These are phyloP conservation scores for Striga asiatica DNA, from an alignment of 257 asterid species.

Conservation along the genomic window DNA sequence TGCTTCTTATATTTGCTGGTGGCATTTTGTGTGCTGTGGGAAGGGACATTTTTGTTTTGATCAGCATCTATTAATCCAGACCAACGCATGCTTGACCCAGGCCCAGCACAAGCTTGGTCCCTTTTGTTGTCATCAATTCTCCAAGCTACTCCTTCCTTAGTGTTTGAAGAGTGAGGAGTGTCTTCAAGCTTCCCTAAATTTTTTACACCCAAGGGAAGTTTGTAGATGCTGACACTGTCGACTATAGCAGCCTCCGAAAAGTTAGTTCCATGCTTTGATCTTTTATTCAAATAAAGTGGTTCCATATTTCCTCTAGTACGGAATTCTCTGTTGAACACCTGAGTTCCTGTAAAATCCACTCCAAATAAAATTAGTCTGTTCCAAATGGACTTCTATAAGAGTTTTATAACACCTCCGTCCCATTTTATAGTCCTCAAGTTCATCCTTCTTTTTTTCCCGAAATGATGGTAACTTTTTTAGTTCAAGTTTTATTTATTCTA, in stretches of 20 bases:
- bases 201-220: slow-evolving; percentile 87
- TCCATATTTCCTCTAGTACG: slow-evolving; percentile 42
- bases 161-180: slow-evolving; percentile 26
- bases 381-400: neutral
- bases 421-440: too few relatives aligned
- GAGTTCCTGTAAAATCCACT: slow-evolving; percentile 35
- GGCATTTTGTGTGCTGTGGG: slow-evolving; percentile 27
- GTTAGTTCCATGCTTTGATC: slow-evolving; percentile 29
- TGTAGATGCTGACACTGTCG: slow-evolving; percentile 48
- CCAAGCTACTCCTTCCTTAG: slow-evolving; percentile 25
- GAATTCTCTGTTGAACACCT: slow-evolving; percentile 42
- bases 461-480: too few relatives aligned
- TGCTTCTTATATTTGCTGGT: slow-evolving; percentile 44
- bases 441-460: too few relatives aligned
- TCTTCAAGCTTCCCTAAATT: slow-evolving; percentile 34
- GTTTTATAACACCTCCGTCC: too few relatives aligned
- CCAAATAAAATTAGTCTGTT: slow-evolving; percentile 12
- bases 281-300: slow-evolving; percentile 33
- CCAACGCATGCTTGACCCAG: slow-evolving; percentile 29
- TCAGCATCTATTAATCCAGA: slow-evolving; percentile 31
- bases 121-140: slow-evolving; percentile 30
- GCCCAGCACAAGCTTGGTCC: slow-evolving; percentile 24
- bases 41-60: slow-evolving; percentile 22
- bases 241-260: slow-evolving; percentile 30
- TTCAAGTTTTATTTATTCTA: too few relatives aligned